Conservation (phyloP, 306 rosid species). For the Astragalus glycyphyllos region DNA sequence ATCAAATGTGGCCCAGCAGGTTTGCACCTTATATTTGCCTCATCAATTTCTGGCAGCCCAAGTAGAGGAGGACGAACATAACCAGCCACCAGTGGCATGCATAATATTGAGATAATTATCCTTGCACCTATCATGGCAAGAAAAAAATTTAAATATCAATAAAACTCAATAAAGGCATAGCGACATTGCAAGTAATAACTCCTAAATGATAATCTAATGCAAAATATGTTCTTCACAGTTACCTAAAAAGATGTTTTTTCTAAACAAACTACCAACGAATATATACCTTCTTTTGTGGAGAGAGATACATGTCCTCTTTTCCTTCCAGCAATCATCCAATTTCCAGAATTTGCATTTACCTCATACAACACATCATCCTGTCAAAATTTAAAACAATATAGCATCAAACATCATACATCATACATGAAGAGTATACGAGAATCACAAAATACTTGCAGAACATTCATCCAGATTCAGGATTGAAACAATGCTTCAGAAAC, state of each 20-base stretch:
- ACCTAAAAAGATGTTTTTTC: not conserved
- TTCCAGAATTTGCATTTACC: constrained; percentile 82
- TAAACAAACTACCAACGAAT: constrained; percentile 4
- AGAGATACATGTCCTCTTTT: constrained; percentile 91
- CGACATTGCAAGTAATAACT: constrained; percentile 23
- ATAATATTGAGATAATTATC: constrained; percentile 77
- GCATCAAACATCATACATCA: constrained; percentile 20
- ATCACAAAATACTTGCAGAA: not conserved
- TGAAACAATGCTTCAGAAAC: constrained; percentile 20
- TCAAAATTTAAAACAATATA: constrained; percentile 40
- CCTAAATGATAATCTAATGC: constrained; percentile 14
- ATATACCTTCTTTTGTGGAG: constrained; percentile 74
- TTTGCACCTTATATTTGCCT: constrained; percentile 79
- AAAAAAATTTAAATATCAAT: constrained; percentile 40
- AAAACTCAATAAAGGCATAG: constrained; percentile 17
- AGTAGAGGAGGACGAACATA: constrained; percentile 92
- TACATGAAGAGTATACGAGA: constrained; percentile 10
- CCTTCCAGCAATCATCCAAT: constrained; percentile 99
- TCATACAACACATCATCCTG: constrained; percentile 90
- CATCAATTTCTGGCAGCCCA: constrained; percentile 81
- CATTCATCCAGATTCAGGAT: constrained; percentile 24
- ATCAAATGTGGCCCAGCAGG: constrained; percentile 96
- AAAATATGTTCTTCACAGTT: constrained; percentile 30
- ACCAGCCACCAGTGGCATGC: constrained; percentile 93
- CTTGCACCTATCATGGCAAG: constrained; percentile 71